Conservation (phyloP, 495 filamentous ascomycete species). For the Lasiosphaeria hispida region DNA sequence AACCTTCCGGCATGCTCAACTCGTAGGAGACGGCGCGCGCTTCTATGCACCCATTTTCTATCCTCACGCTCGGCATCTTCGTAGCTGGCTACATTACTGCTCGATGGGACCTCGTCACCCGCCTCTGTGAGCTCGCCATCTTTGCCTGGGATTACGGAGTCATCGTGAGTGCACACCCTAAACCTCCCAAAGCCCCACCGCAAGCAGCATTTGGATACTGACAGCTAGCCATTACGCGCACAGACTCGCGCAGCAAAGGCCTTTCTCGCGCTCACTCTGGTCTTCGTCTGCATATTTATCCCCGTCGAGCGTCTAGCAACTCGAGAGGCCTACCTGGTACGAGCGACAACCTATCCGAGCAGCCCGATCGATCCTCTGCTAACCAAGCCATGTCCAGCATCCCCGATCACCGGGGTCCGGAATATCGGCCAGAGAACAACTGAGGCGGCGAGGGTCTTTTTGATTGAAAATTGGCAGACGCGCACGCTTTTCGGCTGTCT, state of each 20-base stretch:
- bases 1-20: constrained; percentile 29
- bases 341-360: constrained; percentile 9
- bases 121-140: constrained; percentile 89
- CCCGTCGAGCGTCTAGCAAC: constrained; percentile 48
- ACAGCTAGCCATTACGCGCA: constrained; percentile 6
- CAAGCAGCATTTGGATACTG: neutral
- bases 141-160: constrained; percentile 99
- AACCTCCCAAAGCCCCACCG: neutral
- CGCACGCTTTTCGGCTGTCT: constrained; percentile 30
- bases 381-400: constrained; percentile 55
- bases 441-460: constrained; percentile 92
- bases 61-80: constrained; percentile 93
- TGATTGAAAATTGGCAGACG: constrained; percentile 41
- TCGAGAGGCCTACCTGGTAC: constrained; percentile 45
- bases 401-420: constrained; percentile 77
- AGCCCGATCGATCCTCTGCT: constrained; percentile 16
- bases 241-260: constrained; percentile 46
- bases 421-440: constrained; percentile 92
- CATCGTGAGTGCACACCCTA: constrained; percentile 61
- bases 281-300: constrained; percentile 45
- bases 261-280: constrained; percentile 40
- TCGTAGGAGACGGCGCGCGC: constrained; percentile 27
- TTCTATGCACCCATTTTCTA: constrained; percentile 95
- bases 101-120: constrained; percentile 94
- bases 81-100: constrained; percentile 99